These are phyloP conservation scores for Pseudogymnoascus verrucosus DNA, from an alignment of 2,329 filamentous ascomycete species.

Conservation along the genomic window DNA sequence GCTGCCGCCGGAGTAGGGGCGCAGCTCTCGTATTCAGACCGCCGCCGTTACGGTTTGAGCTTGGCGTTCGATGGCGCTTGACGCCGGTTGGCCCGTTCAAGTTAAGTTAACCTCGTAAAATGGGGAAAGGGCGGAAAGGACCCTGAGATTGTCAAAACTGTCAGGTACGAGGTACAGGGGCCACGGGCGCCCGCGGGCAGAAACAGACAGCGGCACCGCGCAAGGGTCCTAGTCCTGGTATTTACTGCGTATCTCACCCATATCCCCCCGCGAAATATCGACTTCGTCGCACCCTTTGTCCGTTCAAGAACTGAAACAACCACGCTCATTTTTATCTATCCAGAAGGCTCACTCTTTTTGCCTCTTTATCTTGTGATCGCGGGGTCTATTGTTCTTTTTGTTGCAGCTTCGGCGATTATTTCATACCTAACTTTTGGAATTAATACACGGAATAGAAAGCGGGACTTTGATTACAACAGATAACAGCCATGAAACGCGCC, in stretches of 20 bases:
- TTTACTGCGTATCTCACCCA: not conserved
- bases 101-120: not conserved
- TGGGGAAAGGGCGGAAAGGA: not conserved
- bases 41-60: not conserved
- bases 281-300: not conserved
- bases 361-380: not conserved
- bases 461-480: not conserved
- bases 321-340: not conserved
- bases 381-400: not conserved
- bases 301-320: not conserved
- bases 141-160: not conserved
- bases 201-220: not conserved
- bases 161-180: not conserved
- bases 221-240: not conserved
- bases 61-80: not conserved
- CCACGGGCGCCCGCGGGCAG: not conserved
- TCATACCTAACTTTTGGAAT: not conserved
- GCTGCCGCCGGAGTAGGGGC: not conserved
- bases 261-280: not conserved
- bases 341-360: not conserved
- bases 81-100: not conserved
- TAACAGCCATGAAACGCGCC: slow-evolving; percentile 5
- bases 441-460: not conserved
- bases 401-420: not conserved
- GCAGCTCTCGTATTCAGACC: not conserved